Evolutionary conservation across 1,284 basidiomycete species (phyloP), one percentile per base, ranked within the genome.

Genomic region (Cystobasidium sp.): DNA sequence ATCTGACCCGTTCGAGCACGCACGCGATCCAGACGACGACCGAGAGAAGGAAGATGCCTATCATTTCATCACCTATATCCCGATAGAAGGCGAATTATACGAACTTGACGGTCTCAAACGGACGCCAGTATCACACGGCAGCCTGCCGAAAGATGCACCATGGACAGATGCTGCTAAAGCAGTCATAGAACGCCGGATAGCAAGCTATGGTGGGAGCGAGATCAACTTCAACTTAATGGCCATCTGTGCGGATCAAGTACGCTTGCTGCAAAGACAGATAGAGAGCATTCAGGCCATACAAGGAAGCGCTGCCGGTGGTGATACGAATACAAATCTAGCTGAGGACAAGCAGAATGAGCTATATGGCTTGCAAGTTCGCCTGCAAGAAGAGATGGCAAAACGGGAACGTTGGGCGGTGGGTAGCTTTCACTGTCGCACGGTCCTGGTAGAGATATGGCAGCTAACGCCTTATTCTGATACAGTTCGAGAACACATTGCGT

Each of bases 211-310:
- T 86, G 51, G 91, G 88, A 78, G 88, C 91, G 78, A 79, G 71
- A 92, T 95, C 82, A 91, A 94, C 82, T 97, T 97, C 85, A 94
- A 91, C 82, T 87, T 97, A 49, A 87, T 95, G 62, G 92, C 92
- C 6, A 84, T 97, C 52, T 68, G 90, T 74, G 88, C 91, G 68
- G 91, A 93, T 80, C 90, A 91, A 20, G 80, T 94, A 20, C 90
- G 91, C 20, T 80, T 82, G 7, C 85, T 94, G 37, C 86, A 89
- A 80, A 81, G 84, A 31, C 87, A 89, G 75, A 81, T 93, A 37
- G 82, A 84, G 66, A 77, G 83, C 80, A 78, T 88, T 84, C 81
- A 83, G 6, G 59, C 82, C 3, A 43, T 66, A 37, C 59, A 61
- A 53, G 59, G 55, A 1, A 65, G 47, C 18, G 76, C 86, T 67